Conservation (phyloP, 2,329 filamentous ascomycete genomes). For the Cladobotryum mycophilum region DNA sequence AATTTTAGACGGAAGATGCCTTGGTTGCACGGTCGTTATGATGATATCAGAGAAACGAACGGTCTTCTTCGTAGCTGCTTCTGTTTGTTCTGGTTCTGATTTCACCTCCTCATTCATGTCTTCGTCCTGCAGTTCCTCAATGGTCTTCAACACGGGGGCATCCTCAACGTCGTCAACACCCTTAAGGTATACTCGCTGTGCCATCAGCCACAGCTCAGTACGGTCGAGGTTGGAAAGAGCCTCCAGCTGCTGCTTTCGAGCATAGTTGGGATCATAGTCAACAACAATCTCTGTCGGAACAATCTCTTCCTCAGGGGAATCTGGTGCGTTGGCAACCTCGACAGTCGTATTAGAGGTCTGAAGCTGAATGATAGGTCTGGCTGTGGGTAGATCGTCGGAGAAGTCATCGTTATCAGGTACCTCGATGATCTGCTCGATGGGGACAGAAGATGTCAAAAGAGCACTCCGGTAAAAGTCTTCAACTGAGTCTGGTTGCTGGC, state of each 20-base stretch:
- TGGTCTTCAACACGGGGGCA: constrained; percentile 31
- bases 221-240: constrained; percentile 73
- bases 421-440: constrained; percentile 65
- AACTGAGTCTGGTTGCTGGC: constrained; percentile 30
- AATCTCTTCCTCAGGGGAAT: constrained; percentile 47
- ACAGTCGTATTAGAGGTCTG: constrained; percentile 24
- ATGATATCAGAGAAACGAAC: constrained; percentile 64
- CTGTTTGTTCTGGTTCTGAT: constrained; percentile 20
- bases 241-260: constrained; percentile 62
- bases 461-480: constrained; percentile 34
- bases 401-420: constrained; percentile 39
- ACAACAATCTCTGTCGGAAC: constrained; percentile 58
- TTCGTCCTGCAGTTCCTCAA: constrained; percentile 19
- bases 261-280: constrained; percentile 71
- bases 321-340: constrained; percentile 26
- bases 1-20: constrained; percentile 47
- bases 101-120: constrained; percentile 23
- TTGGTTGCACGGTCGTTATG: constrained; percentile 39
- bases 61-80: constrained; percentile 55
- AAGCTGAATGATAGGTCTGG: constrained; percentile 41
- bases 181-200: constrained; percentile 71
- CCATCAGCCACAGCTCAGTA: constrained; percentile 78
- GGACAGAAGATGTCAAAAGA: constrained; percentile 31
- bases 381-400: constrained; percentile 61
- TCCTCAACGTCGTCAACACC: constrained; percentile 49